phyloP scores from a whole-genome alignment of 768 basidiomycete species.

The Pisolithus microcarpus region DNA sequence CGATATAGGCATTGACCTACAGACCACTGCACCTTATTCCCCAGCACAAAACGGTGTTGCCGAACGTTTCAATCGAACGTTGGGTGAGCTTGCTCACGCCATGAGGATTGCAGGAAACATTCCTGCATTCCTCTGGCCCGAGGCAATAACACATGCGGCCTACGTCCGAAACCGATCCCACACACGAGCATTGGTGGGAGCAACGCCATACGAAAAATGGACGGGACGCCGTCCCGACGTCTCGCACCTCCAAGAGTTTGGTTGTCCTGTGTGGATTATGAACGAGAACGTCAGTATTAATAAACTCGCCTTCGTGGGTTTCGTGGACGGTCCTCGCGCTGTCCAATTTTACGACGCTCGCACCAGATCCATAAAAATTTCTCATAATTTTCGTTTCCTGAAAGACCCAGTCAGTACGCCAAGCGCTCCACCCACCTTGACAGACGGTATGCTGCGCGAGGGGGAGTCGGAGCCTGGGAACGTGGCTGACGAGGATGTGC shows the following conservation, averaged over 20 bases:
- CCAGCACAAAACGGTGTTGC: constrained; percentile 32
- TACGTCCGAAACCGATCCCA: background rate
- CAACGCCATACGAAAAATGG: background rate
- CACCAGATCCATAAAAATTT: background rate
- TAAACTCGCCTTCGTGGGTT: background rate
- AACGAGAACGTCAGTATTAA: background rate
- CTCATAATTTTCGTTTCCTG: too few relatives aligned
- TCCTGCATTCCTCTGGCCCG: constrained; percentile 26
- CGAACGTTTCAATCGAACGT: constrained; percentile 11
- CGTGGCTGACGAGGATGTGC: too few relatives aligned
- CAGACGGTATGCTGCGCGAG: too few relatives aligned
- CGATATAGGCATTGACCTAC: constrained; percentile 22
- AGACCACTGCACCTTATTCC: constrained; percentile 30
- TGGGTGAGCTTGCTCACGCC: constrained; percentile 16
- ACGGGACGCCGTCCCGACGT: background rate
- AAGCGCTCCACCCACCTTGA: too few relatives aligned
- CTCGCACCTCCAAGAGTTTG: background rate
- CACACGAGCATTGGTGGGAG: background rate
- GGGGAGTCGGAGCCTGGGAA: too few relatives aligned
- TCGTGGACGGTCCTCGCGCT: background rate
- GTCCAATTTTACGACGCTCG: background rate
- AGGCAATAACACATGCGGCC: constrained; percentile 20
- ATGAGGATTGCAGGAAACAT: constrained; percentile 26
- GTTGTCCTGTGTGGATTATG: background rate
- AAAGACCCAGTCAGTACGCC: too few relatives aligned